Conservation (phyloP, 495 filamentous ascomycete species). For the Antarctomyces pellizariae region DNA sequence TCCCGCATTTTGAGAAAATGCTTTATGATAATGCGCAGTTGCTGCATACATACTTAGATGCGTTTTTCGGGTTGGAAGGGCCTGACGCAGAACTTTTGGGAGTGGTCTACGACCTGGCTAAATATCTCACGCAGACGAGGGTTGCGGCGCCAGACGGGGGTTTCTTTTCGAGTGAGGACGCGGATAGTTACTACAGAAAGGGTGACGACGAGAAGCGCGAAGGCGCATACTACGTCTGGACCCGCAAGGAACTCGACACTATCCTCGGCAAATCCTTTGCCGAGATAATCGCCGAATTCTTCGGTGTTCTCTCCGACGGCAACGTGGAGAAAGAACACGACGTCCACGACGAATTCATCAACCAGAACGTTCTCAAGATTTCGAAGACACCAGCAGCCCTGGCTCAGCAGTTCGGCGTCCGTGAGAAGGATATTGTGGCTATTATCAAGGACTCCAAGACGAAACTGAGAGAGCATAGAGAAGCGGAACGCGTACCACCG, state of each 20-base stretch:
- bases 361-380: slow-evolving; percentile 37
- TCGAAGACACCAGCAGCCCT: slow-evolving; percentile 36
- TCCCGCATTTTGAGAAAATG: slow-evolving; percentile 98
- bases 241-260: slow-evolving; percentile 60
- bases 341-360: slow-evolving; percentile 81
- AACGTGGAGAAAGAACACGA: slow-evolving; percentile 74
- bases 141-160: slow-evolving; percentile 46
- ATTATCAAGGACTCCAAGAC: slow-evolving; percentile 45
- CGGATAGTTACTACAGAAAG: slow-evolving; percentile 56
- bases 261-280: slow-evolving; percentile 49
- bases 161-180: slow-evolving; percentile 79
- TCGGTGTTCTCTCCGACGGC: slow-evolving; percentile 66
- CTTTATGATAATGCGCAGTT: slow-evolving; percentile 86
- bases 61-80: slow-evolving; percentile 53
- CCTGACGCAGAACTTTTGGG: slow-evolving; percentile 49
- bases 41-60: slow-evolving; percentile 68
- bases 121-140: slow-evolving; percentile 51
- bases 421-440: slow-evolving; percentile 42
- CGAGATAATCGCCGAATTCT: slow-evolving; percentile 60
- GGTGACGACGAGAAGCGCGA: slow-evolving; percentile 72
- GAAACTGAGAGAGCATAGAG: slow-evolving; percentile 49
- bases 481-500: slow-evolving; percentile 56
- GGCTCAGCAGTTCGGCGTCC: slow-evolving; percentile 55
- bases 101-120: slow-evolving; percentile 59
- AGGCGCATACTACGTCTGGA: slow-evolving; percentile 93